Base-by-base conservation (phyloP, 1,284 basidiomycete species). In the Fomitiporia mediterranea region DNA sequence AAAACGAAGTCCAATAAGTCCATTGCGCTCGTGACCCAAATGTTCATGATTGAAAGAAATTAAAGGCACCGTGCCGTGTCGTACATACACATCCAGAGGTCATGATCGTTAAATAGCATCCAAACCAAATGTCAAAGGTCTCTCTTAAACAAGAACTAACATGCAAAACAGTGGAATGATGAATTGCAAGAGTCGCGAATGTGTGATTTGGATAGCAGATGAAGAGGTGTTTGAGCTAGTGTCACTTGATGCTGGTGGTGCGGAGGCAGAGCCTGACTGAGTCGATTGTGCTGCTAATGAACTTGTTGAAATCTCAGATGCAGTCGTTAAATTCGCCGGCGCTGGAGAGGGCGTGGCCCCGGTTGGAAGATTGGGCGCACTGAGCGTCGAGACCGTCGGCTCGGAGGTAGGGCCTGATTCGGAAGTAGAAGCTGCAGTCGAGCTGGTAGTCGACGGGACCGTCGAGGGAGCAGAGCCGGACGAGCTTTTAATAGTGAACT, bases 401-500 rank as follows among this genome's bases (percentile, higher is more conserved):
- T 43, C 42, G 42, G 42, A 21, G 2, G 21, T 23, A 9, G 46
- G 27, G 8, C 13, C 46, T 35, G 37, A 27, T 8, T 4, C 11
- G 32, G 37, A 40, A 30, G 48, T 34, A n/a, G 34, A n/a, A 21
- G 32, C 42, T 2, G n/a, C 19, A 15, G 47, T 9, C n/a, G 32
- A 27, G 19, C 39, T 37, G 17, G 15, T 35, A 56, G 72, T 73
- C 27, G 42, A 4, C 11, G 42, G 19, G 21, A 23, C 19, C n/a
- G 35, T 7, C 17, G 54, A 42, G 23, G 48, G 19, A 34, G 47
- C 13, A 15, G 53, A 47, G 21, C 27, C 21, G 11, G 54, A 11
- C 2, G 44, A 39, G 13, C 38, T 51, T 19, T 15, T 32, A 56
- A 73, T 73, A 50, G 66, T 67, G 63, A 76, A 76, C 53, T 52